These are phyloP conservation scores for Prunus yedoensis DNA, from an alignment of 331 rosid species.

Conservation along the genomic window DNA sequence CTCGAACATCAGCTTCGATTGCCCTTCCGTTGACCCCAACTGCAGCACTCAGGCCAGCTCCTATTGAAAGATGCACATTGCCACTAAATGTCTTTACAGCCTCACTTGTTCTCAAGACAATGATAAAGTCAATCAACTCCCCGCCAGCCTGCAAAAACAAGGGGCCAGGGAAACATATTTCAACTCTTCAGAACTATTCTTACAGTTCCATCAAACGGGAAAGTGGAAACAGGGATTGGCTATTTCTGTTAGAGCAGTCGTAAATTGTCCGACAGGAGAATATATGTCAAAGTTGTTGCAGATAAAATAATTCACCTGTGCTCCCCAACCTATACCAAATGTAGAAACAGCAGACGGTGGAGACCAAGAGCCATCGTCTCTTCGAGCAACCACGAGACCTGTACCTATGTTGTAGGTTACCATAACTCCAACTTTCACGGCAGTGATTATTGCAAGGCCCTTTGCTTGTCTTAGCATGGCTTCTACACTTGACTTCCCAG, in stretches of 20 bases:
- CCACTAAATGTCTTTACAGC: conserved; percentile 88
- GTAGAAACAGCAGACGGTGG: conserved; percentile 96
- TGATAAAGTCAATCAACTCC: conserved; percentile 87
- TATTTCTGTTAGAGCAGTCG: conserved; percentile 4
- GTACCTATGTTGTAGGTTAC: conserved; percentile 89
- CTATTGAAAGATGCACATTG: conserved; percentile 72
- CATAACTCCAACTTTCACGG: conserved; percentile 80
- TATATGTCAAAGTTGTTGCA: conserved; percentile 1
- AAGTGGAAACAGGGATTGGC: conserved; percentile 7
- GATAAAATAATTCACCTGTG: conserved; percentile 67
- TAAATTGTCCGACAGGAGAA: conserved; percentile 7
- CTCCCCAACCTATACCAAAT: conserved; percentile 90
- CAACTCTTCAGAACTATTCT: conserved; percentile 13
- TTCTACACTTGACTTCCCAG: conserved; percentile 85
- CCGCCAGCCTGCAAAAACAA: conserved; percentile 73
- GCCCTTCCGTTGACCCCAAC: conserved; percentile 83
- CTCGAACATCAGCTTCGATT: conserved; percentile 88
- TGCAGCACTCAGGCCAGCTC: conserved; percentile 97
- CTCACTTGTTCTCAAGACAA: conserved; percentile 75
- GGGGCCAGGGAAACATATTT: background rate
- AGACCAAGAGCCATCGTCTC: conserved; percentile 96
- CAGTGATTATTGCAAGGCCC: conserved; percentile 94
- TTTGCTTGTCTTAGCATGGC: conserved; percentile 81
- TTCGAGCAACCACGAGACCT: conserved; percentile 81
- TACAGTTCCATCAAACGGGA: background rate